Evolutionary conservation across 176 grass and related monocot genomes (phyloP).

Genomic region (Oryza australiensis): DNA sequence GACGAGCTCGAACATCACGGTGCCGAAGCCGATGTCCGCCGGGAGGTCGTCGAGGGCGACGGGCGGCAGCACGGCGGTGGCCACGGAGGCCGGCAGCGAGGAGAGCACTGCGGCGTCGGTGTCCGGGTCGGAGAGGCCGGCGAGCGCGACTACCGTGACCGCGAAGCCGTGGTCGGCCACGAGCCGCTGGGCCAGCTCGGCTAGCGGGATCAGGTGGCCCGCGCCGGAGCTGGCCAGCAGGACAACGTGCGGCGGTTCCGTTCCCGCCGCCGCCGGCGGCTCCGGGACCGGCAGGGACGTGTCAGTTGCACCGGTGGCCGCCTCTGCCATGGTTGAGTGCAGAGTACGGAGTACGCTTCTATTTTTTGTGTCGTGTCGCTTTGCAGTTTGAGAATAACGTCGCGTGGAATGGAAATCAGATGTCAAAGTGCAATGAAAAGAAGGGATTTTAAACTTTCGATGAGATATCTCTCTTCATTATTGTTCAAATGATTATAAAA

Average conservation of each 20-base stretch:
- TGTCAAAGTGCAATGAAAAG: too few species aligned
- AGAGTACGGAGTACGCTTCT: not conserved
- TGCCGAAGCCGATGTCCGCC: not conserved
- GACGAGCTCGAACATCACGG: not conserved
- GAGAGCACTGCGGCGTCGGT: not conserved
- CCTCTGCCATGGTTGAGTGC: not conserved
- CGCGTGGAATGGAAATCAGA: too few species aligned
- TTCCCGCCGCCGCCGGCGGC: not conserved
- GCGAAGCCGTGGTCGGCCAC: constrained; percentile 37
- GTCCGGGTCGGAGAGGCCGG: constrained; percentile 22
- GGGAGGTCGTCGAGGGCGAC: constrained; percentile 54
- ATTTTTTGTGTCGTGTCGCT: not conserved
- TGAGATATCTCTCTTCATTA: too few species aligned
- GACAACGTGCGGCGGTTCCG: constrained; percentile 21
- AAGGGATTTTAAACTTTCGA: too few species aligned
- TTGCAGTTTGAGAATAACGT: not conserved
- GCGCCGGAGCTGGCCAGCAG: constrained; percentile 32
- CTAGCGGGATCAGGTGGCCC: constrained; percentile 52
- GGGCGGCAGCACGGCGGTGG: constrained; percentile 32
- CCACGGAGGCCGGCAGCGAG: constrained; percentile 25
- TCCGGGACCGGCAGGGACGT: not conserved
- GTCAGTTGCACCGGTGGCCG: not conserved
- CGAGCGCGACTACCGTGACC: constrained; percentile 44
- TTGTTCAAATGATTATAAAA: too few species aligned
- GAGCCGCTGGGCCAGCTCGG: constrained; percentile 46